Base-by-base conservation (phyloP, 1,284 basidiomycete genomes). In the Sanguinoderma infundibulare region DNA sequence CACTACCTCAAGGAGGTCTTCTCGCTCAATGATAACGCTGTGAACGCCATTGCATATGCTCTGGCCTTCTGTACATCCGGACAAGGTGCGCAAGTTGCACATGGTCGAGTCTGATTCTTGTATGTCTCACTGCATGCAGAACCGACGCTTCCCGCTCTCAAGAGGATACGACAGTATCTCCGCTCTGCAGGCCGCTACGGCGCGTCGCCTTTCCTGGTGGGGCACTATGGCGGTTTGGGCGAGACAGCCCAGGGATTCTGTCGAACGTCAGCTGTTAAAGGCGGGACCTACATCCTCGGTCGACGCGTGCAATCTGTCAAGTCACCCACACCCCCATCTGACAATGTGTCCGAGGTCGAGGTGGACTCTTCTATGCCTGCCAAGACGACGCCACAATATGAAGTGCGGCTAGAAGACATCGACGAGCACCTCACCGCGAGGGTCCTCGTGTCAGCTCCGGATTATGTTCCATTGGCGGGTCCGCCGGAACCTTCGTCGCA, bases 161-260 rank as follows among this genome's bases (percentile, higher is more conserved):
- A 75, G 26, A 86, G 95, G 10, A 78, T 95, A 20, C 83, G 88
- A 14, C 77, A 81, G 32, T 95, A 94, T 72, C 82, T 98, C 24
- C 85, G 81, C 42, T 94, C 95, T 1, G 79, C 89, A 14, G 96
- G 97, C 1, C 83, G 93, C 34, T 98, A 98, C 71, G 97, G 97
- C 6, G 78, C 92, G 10, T 95, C 94, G 0, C 89, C 97, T 0
- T 98, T 96, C 77, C 85, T 99, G 15, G 84, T 98, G 5, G 95
- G 94, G 0, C 96, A 98, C 69, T 98, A 98, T 73, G 97, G 97
- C 32, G 95, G 96, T 3, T 81, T 90, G 0, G 95, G 96, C 2
- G 96, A 98, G 71, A 87, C 97, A n/a, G 85, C 92, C 0, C 95
- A 98, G 75, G 95, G 94, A 0, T 98, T 96, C 73, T 97, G 95